Evolutionary conservation across 805 yeast species (phyloP).

Genomic region (Tetrapisispora nanseiensis): DNA sequence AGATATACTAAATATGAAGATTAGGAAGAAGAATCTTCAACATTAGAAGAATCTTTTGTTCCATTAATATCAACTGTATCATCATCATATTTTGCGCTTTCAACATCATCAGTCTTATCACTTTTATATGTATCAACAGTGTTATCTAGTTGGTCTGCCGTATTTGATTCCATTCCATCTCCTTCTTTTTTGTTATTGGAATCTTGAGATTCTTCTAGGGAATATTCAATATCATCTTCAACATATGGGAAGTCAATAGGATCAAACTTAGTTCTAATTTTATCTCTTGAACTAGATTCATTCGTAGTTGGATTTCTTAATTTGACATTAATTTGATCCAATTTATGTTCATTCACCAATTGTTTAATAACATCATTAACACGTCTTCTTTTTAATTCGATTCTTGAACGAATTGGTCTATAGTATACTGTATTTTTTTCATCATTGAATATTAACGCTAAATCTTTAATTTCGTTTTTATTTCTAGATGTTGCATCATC

Average conservation of each 20-base stretch:
- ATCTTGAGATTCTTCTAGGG: not conserved
- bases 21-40: no score
- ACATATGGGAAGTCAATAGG: slow-evolving; percentile 50
- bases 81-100: no score
- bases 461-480: slow-evolving; percentile 35
- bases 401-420: slow-evolving; percentile 66
- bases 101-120: no score
- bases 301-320: slow-evolving; percentile 5
- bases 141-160: no score
- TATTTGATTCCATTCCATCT: not conserved
- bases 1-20: no score
- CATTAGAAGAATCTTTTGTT: no score
- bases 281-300: slow-evolving; percentile 64
- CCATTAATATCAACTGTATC: no score
- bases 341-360: slow-evolving; percentile 43
- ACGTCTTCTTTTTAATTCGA: slow-evolving; percentile 79
- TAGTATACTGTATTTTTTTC: slow-evolving; percentile 56
- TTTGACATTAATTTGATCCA: slow-evolving; percentile 42
- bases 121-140: not conserved
- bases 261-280: slow-evolving; percentile 54
- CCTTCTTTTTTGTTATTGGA: not conserved
- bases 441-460: slow-evolving; percentile 51
- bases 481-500: slow-evolving; percentile 2
- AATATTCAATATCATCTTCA: slow-evolving; percentile 3
- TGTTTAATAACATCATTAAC: slow-evolving; percentile 36